Evolutionary conservation across 208 protist genomes (phyloP).

Genomic region (Trypanosoma mega): DNA sequence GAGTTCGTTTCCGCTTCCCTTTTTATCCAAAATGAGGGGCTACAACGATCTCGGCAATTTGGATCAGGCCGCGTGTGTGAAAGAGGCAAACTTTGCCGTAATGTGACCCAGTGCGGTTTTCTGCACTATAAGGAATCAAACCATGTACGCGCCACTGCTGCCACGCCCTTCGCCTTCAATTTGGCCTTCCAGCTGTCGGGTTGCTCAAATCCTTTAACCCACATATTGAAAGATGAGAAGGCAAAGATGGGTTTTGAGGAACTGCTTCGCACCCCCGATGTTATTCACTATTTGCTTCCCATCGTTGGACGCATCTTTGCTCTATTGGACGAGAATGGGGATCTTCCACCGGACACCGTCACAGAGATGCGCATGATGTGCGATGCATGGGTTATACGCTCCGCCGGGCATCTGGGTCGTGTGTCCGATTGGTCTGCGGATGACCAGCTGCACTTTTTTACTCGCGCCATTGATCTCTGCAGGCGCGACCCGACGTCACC

Average conservation of each 20-base stretch:
- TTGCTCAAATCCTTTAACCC: not conserved
- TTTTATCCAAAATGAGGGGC: slow-evolving; percentile 1
- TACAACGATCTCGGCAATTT: not conserved
- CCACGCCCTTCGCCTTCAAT: not conserved
- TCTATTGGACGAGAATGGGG: not conserved
- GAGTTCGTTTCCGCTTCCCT: slow-evolving; percentile 5
- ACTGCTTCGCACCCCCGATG: not conserved
- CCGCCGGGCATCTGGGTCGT: not conserved
- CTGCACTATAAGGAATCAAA: slow-evolving; percentile 1
- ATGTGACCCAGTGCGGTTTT: not conserved
- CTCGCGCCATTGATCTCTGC: not conserved
- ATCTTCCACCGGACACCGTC: not conserved
- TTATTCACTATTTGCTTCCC: not conserved
- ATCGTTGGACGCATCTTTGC: slow-evolving; percentile 5
- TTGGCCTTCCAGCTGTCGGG: not conserved
- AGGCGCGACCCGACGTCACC: slow-evolving; percentile 1
- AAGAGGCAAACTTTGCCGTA: not conserved
- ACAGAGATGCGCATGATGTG: not conserved
- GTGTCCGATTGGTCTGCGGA: not conserved
- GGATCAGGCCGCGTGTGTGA: not conserved
- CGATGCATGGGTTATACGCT: slow-evolving; percentile 4
- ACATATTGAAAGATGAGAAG: slow-evolving; percentile 3
- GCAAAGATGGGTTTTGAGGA: not conserved
- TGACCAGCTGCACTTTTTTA: not conserved
- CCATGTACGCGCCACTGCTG: not conserved